Conservation (phyloP, 495 filamentous ascomycete genomes). For the Talaromyces thailandensis region DNA sequence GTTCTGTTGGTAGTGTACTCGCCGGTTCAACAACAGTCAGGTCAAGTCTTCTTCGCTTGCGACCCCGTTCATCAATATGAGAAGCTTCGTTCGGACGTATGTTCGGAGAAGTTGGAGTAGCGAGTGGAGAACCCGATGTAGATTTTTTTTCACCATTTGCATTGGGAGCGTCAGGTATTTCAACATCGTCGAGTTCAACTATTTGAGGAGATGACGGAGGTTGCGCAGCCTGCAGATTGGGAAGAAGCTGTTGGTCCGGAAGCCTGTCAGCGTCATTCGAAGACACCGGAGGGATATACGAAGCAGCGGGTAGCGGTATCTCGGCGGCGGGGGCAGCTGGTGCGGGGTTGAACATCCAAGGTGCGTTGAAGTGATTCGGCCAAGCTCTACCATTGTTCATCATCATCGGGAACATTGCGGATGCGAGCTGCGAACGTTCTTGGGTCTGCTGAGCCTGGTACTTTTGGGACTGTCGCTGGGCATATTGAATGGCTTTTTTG, state of each 20-base stretch:
- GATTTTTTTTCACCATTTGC: background rate
- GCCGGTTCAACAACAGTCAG: slow-evolving; percentile 6
- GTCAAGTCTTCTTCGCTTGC: slow-evolving; percentile 31
- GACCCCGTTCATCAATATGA: slow-evolving; percentile 26
- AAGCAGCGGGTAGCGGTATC: background rate
- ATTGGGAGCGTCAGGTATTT: background rate
- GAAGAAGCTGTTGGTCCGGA: slow-evolving; percentile 2
- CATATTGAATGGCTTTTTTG: slow-evolving; percentile 33
- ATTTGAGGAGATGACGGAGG: background rate
- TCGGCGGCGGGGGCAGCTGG: background rate
- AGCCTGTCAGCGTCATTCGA: background rate
- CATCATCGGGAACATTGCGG: slow-evolving; percentile 5
- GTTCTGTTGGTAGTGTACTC: background rate
- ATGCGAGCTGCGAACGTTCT: background rate
- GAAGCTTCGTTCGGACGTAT: slow-evolving; percentile 16
- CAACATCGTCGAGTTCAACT: background rate
- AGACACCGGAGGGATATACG: too few species aligned
- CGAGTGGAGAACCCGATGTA: background rate
- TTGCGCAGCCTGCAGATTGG: background rate
- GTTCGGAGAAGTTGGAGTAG: background rate
- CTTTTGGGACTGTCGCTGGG: slow-evolving; percentile 32
- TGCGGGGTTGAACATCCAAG: background rate
- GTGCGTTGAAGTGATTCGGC: background rate
- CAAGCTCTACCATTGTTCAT: background rate
- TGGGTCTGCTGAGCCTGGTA: slow-evolving; percentile 15